Base-by-base conservation (phyloP, 1,284 basidiomycete species). In the Pulveroboletus sp. region DNA sequence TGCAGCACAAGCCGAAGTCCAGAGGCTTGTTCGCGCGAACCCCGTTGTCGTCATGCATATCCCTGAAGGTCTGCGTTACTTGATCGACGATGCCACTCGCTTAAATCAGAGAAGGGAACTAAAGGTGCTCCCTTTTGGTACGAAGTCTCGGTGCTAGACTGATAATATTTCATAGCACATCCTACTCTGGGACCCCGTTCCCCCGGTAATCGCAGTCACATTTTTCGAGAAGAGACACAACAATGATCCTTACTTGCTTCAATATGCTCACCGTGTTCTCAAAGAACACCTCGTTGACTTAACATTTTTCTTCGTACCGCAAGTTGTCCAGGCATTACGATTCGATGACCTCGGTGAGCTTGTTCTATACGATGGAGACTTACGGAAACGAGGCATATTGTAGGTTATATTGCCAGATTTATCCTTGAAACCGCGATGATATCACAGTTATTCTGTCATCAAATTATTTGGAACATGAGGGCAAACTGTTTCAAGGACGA, bases 391-490 rank as follows among this genome's bases (percentile, higher is more conserved):
- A 45, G 56, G 33, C 15, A 39, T 26, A 36, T 28, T 48, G 11
- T 61, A 94, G 94, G 94, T 46, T 99, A 99, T 74, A 94, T 99
- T 28, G 87, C 91, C 62, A 86, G 90, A 28, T 99, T 98, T 79
- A 95, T 99, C 68, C 96, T 96, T 64, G 95, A 98, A 76, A 98
- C 96, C 0, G 92, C 96, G 14, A 96, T 95, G 75, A 94, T 99
- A 60, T 98, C 96, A 5, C 96, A 98, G 73, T 76, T 96, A 12
- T 99, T 99, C 80, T 99, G 97, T 70, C 97, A 99, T 73, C 97
- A 99, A 77, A 99, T 99, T 61, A 94, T 99, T 62, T 99, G 97
- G 97, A 99, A 99, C 74, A 99, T 99, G 97, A 97, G 97, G 70
- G 97, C 97, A 6, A 99, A 99, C 72, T 94, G 89, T 60, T 98